Evolutionary conservation across 78 protist genomes (phyloP), one percentile per base, ranked within the genome.

Genomic region (Pigoraptor vietnamica): DNA sequence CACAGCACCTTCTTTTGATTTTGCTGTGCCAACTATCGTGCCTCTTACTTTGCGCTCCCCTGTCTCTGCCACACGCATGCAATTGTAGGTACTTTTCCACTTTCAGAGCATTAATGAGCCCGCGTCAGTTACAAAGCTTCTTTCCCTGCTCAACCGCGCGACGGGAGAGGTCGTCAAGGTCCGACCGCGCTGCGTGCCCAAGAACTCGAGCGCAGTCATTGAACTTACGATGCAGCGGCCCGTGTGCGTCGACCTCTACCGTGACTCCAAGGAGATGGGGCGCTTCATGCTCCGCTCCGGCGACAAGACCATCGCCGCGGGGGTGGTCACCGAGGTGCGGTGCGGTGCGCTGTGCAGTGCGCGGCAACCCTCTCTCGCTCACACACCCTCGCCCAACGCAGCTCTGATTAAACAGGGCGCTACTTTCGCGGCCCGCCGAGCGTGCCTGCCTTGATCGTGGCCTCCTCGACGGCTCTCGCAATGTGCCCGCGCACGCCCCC

Each of bases 201-300:
- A 67, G 36, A 34, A 34, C 39, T 35, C 35, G 88, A 34, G 34
- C 23, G 88, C 88, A 35, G 2, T 39, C 0, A 94, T 95, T 32
- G 38, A 91, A 9, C 0, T 97, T 88, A 90, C 86, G 37, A 35
- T 93, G 19, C 40, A 21, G 21, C 79, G 56, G 14, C 32, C 94
- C 23, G 36, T 96, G 35, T 91, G 92, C 36, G 67, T 96, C 6
- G 98, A 95, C 88, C 9, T 0, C 19, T 95, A 90, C 93, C 82
- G 92, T 48, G 39, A 81, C 35, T 91, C 89, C 83, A 34, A 40
- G 34, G 94, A 92, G 55, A 55, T 95, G 1, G 98, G 98, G 24
- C 84, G 98, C 23, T 95, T 97, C 90, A 94, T 92, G 91, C 90
- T 97, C 23, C 90, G 98, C 2, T 93, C 89, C 35, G 94, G 93